A percentile compares a stretch with the other conserved stretches of the same genome.
These are phyloP conservation scores for Candida sanyiensis DNA, from an alignment of 805 yeast species.

Conservation along the genomic window DNA sequence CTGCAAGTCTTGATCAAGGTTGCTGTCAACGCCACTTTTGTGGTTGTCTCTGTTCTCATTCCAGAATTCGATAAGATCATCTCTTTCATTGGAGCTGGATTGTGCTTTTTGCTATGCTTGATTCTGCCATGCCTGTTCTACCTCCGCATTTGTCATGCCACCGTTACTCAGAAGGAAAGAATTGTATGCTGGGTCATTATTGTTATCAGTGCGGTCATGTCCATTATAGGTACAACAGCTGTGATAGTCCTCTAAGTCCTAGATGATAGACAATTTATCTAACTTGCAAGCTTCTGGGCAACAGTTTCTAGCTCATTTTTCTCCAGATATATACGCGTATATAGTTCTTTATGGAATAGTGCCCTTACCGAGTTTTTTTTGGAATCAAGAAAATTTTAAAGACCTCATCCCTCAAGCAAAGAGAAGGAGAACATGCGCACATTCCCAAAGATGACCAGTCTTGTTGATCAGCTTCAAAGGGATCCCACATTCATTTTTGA, in stretches of 20 bases:
- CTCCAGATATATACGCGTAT: neutral
- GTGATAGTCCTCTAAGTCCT: slow-evolving; percentile 28
- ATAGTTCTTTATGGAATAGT: neutral
- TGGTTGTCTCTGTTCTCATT: slow-evolving; percentile 53
- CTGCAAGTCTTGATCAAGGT: slow-evolving; percentile 27
- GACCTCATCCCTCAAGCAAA: slow-evolving; percentile 8
- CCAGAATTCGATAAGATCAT: slow-evolving; percentile 80
- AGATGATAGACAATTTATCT: neutral
- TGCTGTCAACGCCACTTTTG: slow-evolving; percentile 50
- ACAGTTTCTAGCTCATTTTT: neutral
- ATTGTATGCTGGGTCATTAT: slow-evolving; percentile 39
- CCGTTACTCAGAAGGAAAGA: slow-evolving; percentile 36
- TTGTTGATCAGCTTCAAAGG: slow-evolving; percentile 7
- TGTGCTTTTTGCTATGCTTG: slow-evolving; percentile 75
- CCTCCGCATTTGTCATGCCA: slow-evolving; percentile 44
- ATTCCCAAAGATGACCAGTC: slow-evolving; percentile 5
- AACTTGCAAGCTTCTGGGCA: neutral
- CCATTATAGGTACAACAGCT: slow-evolving; percentile 58
- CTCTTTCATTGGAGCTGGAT: slow-evolving; percentile 74
- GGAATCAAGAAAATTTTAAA: slow-evolving; percentile 2
- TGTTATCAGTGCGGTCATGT: slow-evolving; percentile 39
- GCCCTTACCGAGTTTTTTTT: slow-evolving; percentile 6
- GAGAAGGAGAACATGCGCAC: neutral
- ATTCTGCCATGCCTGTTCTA: slow-evolving; percentile 75
- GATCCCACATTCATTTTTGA: slow-evolving; percentile 11